These are phyloP conservation scores for Solanum peruvianum DNA, from an alignment of 257 asterid genomes.

Conservation along the genomic window DNA sequence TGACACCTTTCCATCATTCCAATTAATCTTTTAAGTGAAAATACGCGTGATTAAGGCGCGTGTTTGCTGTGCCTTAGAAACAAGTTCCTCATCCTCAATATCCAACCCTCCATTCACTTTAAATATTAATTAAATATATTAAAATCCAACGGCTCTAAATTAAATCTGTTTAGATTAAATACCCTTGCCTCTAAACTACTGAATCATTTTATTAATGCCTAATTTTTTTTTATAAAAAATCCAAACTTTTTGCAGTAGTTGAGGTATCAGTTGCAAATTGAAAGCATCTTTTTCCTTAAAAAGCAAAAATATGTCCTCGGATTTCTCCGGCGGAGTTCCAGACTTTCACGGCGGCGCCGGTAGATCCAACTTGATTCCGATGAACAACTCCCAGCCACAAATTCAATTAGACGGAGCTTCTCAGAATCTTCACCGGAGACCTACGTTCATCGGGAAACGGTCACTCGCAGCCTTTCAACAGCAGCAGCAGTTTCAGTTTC, in stretches of 20 bases:
- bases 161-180: not conserved
- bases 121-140: not conserved
- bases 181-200: not conserved
- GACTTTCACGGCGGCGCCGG: conserved; percentile 40
- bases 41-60: not conserved
- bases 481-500: conserved; percentile 10
- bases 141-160: not conserved
- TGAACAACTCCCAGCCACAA: conserved; percentile 12
- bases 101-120: not conserved
- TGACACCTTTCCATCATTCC: not conserved
- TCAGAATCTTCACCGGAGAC: conserved; percentile 30
- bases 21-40: not conserved
- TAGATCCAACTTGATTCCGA: conserved; percentile 17
- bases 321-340: conserved; percentile 27
- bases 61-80: not conserved
- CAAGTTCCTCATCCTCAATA: not conserved
- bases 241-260: not conserved
- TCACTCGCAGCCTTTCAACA: conserved; percentile 49
- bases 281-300: not conserved
- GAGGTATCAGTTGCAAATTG: not conserved
- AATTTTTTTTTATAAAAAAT: not conserved
- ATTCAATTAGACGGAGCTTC: conserved; percentile 29
- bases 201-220: conserved; percentile 13
- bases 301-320: conserved; percentile 33
- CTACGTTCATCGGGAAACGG: conserved; percentile 52